Base-by-base conservation (phyloP, 352 stramenopile species). In the Saprolegnia diclina region DNA sequence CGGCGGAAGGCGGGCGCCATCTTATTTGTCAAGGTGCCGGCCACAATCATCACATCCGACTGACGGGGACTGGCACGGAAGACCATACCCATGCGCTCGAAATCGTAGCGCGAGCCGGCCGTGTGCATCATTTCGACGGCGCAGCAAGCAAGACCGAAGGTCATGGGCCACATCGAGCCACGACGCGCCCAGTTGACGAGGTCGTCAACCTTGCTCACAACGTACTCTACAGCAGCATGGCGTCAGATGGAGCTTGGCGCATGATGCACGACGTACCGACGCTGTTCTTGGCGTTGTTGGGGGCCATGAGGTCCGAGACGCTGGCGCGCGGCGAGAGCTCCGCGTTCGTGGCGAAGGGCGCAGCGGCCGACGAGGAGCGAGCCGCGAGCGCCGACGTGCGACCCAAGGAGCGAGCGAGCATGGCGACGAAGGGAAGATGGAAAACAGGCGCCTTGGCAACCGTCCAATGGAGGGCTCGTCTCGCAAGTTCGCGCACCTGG, bases 31-130 rank as follows among this genome's bases (percentile, higher is more conserved):
- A 99, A 77, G 22, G 97, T 99, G 5, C 97, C 97, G 18, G 97
- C 96, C 19, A 99, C 97, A 83, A 99, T 98, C 97, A 99, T 99
- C 7, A 99, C 95, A 81, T 99, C 97, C 6, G 94, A 97, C 76
- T 98, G 93, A 72, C 94, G 88, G 10, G 91, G 91, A 50, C 83
- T 93, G 0, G 97, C 97, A 73, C 97, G 95, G 74, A 99, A 99
- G 16, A 99, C 92, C 92, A 99, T 98, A 35, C 63, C 63, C 32
- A 69, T 61, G 53, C 63, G 63, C 52, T 69, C 67, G 19, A 67
- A 64, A 68, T 70, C 67, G 56, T 72, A 74, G 26, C 67, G 59
- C 35, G 88, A 91, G 29, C 80, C 87, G 73, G 91, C 92, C 19
- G 76, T 73, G 67, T 97, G 89, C 89, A 99, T 99, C 97, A 99